Evolutionary conservation across 345 rosid genomes (phyloP).

Genomic region (Citrus hindsii): DNA sequence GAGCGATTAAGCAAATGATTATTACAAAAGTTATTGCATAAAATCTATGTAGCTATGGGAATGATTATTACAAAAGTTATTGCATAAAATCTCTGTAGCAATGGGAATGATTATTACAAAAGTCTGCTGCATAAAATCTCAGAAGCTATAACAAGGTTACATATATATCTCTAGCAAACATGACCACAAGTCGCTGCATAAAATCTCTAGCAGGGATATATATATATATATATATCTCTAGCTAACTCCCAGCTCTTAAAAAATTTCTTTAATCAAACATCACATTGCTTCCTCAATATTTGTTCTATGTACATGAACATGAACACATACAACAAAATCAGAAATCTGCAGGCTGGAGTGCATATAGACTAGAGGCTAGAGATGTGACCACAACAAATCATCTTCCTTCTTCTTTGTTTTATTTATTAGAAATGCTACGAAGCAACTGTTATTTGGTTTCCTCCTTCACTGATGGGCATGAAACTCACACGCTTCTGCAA

Average conservation of each 20-base stretch:
- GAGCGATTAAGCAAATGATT: too few relatives aligned
- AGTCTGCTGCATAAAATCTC: too few relatives aligned
- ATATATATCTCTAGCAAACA: neutral
- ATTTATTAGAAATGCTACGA: conserved; percentile 20
- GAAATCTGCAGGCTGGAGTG: conserved; percentile 5
- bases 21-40: too few relatives aligned
- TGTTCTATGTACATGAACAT: conserved; percentile 7
- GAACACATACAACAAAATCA: neutral
- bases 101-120: neutral
- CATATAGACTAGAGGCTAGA: neutral
- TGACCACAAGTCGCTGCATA: neutral
- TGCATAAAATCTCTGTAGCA: too few relatives aligned
- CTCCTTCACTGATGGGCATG: conserved; percentile 56
- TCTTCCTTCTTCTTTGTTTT: neutral
- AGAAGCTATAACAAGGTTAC: too few relatives aligned
- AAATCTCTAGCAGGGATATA: neutral
- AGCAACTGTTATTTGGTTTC: conserved; percentile 61
- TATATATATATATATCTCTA: neutral
- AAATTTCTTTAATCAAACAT: conserved; percentile 1
- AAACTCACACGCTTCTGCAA: conserved; percentile 90
- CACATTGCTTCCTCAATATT: neutral
- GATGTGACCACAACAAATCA: neutral
- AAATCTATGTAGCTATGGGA: neutral
- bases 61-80: too few relatives aligned
- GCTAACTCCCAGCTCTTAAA: neutral